phyloP scores from a whole-genome alignment of 257 asterid genomes.

The Scutellaria baicalensis region DNA sequence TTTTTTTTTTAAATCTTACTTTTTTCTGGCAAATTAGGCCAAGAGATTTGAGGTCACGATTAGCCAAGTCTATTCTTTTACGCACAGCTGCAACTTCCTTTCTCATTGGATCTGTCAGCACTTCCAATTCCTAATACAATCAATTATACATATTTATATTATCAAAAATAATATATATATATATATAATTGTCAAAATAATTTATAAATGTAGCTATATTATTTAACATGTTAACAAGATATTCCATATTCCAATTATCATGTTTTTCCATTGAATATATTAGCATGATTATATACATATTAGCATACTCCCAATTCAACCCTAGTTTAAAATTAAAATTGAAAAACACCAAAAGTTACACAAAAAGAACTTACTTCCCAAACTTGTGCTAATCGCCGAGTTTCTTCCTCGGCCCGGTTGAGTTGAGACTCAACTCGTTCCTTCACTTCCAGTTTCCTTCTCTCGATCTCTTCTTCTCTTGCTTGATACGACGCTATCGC shows the following conservation, averaged over 20 bases:
- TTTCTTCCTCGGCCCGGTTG: constrained; percentile 68
- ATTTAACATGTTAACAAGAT: too few relatives aligned
- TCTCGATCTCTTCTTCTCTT: constrained; percentile 75
- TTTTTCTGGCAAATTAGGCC: constrained; percentile 72
- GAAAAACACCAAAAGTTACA: too few relatives aligned
- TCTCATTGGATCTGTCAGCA: constrained; percentile 73
- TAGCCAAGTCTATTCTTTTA: constrained; percentile 58
- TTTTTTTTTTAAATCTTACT: too few relatives aligned
- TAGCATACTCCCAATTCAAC: too few relatives aligned
- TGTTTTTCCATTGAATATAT: too few relatives aligned
- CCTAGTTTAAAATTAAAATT: too few relatives aligned
- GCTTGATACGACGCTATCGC: constrained; percentile 58
- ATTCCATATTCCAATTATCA: too few relatives aligned
- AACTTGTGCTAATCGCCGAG: constrained; percentile 61
- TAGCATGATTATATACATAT: too few relatives aligned
- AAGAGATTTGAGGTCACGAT: constrained; percentile 68
- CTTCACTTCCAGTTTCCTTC: constrained; percentile 64
- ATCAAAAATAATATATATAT: too few relatives aligned
- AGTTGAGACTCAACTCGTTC: constrained; percentile 71
- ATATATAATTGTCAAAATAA: too few relatives aligned
- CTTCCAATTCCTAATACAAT: constrained; percentile 58
- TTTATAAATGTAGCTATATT: too few relatives aligned
- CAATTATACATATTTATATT: too few relatives aligned
- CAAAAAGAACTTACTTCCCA: constrained; percentile 52
- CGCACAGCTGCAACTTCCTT: constrained; percentile 73